Conservation (phyloP, 2,329 filamentous ascomycete species). For the Shiraia sp. region DNA sequence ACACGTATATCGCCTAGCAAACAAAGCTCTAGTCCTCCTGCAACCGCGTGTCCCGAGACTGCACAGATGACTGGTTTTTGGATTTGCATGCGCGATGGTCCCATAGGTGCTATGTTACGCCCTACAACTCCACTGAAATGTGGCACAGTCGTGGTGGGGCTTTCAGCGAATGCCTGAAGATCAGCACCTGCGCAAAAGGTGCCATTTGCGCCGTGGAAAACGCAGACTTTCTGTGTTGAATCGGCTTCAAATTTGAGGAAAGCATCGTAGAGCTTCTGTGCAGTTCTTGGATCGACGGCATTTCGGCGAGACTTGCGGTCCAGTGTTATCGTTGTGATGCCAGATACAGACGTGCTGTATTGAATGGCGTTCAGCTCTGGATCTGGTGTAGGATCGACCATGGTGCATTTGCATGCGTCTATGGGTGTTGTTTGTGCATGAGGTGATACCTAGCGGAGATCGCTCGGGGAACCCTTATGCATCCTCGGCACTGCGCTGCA, state of each 20-base stretch:
- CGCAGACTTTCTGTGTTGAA: conserved; percentile 55
- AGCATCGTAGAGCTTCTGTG: conserved; percentile 52
- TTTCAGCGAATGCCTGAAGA: conserved; percentile 50
- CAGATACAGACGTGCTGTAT: conserved; percentile 27
- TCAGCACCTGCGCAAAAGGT: conserved; percentile 61
- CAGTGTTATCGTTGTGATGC: conserved; percentile 61
- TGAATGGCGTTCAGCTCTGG: conserved; percentile 17
- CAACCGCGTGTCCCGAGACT: conserved; percentile 58
- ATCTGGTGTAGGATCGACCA: conserved; percentile 1
- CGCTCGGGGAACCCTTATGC: no score
- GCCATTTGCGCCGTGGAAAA: conserved; percentile 53
- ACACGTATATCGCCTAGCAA: conserved; percentile 59
- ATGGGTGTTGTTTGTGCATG: no score
- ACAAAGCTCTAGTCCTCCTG: conserved; percentile 58
- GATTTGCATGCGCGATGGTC: conserved; percentile 55
- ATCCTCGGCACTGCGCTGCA: no score
- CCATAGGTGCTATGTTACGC: conserved; percentile 55
- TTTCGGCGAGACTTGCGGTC: conserved; percentile 57
- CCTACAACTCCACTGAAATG: conserved; percentile 39
- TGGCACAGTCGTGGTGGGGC: conserved; percentile 7
- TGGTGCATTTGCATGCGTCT: neutral
- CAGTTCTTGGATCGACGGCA: conserved; percentile 57
- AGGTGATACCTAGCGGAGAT: no score
- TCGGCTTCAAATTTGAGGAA: conserved; percentile 57
- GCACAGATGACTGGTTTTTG: conserved; percentile 59